A percentile compares a stretch with the other conserved stretches of the same genome.
Conservation (phyloP, 169 alveolate species). For the Plasmodium gaboni region DNA sequence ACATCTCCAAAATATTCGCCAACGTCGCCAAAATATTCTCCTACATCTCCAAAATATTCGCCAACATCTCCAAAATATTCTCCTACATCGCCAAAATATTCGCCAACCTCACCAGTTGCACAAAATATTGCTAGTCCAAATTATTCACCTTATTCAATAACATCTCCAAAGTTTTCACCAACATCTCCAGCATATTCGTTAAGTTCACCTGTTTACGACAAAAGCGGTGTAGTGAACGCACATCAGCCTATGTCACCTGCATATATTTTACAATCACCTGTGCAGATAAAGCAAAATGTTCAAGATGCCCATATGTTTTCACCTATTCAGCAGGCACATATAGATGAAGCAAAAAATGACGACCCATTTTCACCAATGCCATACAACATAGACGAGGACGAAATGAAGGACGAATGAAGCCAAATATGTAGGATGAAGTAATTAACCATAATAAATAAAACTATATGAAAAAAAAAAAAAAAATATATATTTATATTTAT, state of each 20-base stretch:
- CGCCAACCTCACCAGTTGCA: constrained; percentile 91
- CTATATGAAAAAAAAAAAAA: no score
- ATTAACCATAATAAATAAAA: no score
- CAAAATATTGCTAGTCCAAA: constrained; percentile 72
- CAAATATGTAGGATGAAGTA: neutral
- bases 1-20: constrained; percentile 93
- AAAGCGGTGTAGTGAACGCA: neutral
- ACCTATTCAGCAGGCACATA: constrained; percentile 60
- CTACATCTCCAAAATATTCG: constrained; percentile 26
- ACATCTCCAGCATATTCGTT: constrained; percentile 91
- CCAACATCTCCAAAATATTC: constrained; percentile 30
- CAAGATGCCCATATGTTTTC: constrained; percentile 50
- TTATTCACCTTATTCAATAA: constrained; percentile 88
- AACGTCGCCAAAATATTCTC: constrained; percentile 87
- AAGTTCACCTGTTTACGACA: constrained; percentile 86
- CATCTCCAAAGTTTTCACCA: constrained; percentile 90
- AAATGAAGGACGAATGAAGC: constrained; percentile 28
- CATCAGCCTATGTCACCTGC: constrained; percentile 72
- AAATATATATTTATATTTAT: neutral
- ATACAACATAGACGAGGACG: constrained; percentile 71
- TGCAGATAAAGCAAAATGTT: constrained; percentile 44
- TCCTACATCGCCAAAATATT: constrained; percentile 86
- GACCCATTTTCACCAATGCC: constrained; percentile 76
- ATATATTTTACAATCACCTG: constrained; percentile 62
- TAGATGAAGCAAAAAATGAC: constrained; percentile 44